phyloP scores from a whole-genome alignment of 805 yeast genomes.

The Candida dendrica region DNA sequence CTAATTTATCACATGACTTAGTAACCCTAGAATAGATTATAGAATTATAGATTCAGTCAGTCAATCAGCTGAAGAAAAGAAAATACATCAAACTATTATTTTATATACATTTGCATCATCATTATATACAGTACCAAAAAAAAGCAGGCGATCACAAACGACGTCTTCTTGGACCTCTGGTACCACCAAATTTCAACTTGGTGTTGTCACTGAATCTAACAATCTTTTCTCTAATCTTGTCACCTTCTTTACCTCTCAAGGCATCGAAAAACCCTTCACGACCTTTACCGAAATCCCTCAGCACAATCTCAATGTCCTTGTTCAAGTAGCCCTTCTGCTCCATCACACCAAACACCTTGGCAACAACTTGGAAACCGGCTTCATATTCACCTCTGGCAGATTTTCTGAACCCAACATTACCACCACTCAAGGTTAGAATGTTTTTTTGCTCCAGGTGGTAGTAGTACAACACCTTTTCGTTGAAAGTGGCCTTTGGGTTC shows the following conservation, averaged over 20 bases:
- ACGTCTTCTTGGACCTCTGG: constrained; percentile 73
- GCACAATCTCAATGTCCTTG: constrained; percentile 65
- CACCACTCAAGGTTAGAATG: constrained; percentile 64
- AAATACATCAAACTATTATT: no score
- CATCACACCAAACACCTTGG: constrained; percentile 65
- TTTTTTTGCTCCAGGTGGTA: constrained; percentile 75
- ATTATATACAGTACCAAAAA: neutral
- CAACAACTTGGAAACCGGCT: constrained; percentile 80
- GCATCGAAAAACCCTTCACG: constrained; percentile 82
- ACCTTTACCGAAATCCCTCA: constrained; percentile 84
- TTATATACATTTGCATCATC: no score
- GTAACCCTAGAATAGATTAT: no score
- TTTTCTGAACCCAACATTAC: constrained; percentile 83
- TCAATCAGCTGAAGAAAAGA: no score
- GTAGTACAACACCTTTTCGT: constrained; percentile 70
- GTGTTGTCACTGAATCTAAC: constrained; percentile 74
- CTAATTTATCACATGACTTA: neutral
- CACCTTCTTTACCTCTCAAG: constrained; percentile 84
- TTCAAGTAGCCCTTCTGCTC: constrained; percentile 51
- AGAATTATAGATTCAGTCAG: no score
- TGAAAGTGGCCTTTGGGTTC: constrained; percentile 48
- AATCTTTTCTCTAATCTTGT: constrained; percentile 54
- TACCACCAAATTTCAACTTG: constrained; percentile 87
- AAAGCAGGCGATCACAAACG: constrained; percentile 39
- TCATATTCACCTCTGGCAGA: constrained; percentile 90